A percentile compares a stretch with the other conserved stretches of the same genome.
phyloP scores from a whole-genome alignment of 805 yeast species.

The Metschnikowia shivogae region DNA sequence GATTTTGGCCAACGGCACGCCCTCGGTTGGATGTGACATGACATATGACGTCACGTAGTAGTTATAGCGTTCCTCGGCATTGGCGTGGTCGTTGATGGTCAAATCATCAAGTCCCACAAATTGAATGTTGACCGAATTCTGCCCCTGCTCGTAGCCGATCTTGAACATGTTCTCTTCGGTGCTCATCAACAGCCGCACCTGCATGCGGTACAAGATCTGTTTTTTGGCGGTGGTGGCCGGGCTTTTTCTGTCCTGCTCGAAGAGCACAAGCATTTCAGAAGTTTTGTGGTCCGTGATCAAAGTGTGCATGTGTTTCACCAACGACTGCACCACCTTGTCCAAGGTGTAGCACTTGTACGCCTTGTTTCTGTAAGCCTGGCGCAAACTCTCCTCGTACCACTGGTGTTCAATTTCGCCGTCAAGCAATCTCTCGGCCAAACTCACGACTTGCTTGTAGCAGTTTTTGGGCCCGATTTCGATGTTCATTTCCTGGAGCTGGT shows the following conservation, averaged over 20 bases:
- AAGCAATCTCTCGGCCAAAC: constrained; percentile 68
- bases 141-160: constrained; percentile 59
- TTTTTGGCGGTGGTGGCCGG: constrained; percentile 70
- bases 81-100: constrained; percentile 66
- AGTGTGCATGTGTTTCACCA: constrained; percentile 77
- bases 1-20: constrained; percentile 74
- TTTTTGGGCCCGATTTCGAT: constrained; percentile 62
- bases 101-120: constrained; percentile 85
- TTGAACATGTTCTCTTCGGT: constrained; percentile 91
- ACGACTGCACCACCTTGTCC: constrained; percentile 79
- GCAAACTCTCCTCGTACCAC: constrained; percentile 90
- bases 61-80: constrained; percentile 81
- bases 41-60: constrained; percentile 90
- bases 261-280: constrained; percentile 73
- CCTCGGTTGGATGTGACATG: constrained; percentile 97
- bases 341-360: constrained; percentile 91
- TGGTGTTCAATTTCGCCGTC: constrained; percentile 91
- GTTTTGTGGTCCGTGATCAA: constrained; percentile 76
- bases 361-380: constrained; percentile 91
- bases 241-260: constrained; percentile 72
- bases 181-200: constrained; percentile 72
- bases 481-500: constrained; percentile 78
- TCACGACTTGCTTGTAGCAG: constrained; percentile 75
- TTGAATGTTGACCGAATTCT: constrained; percentile 60
- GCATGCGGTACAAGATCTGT: constrained; percentile 88